phyloP scores from a whole-genome alignment of 148 eudicot genomes.

The Rhododendron henanense region DNA sequence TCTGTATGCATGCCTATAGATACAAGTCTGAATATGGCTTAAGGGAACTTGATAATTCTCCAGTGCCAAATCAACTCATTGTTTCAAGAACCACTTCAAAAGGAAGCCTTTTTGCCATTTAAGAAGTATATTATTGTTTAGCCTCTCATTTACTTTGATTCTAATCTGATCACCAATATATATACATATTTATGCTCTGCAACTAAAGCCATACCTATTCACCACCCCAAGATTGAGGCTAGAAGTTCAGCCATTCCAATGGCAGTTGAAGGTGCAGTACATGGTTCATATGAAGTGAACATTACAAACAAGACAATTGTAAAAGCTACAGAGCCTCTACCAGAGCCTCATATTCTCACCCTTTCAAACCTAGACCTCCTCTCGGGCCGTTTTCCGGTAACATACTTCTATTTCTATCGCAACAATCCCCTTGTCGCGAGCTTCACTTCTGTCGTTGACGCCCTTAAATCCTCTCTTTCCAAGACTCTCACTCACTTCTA shows the following conservation, averaged over 20 bases:
- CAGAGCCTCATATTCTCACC: constrained; percentile 18
- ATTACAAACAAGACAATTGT: constrained; percentile 23
- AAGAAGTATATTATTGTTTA: neutral
- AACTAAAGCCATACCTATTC: constrained; percentile 3
- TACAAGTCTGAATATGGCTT: neutral
- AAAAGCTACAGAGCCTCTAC: constrained; percentile 12
- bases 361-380: constrained; percentile 38
- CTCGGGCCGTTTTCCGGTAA: constrained; percentile 30
- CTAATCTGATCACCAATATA: neutral
- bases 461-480: constrained; percentile 25
- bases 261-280: constrained; percentile 9
- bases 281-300: constrained; percentile 13
- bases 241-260: neutral
- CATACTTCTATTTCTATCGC: constrained; percentile 32
- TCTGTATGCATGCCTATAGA: neutral
- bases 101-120: neutral
- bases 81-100: neutral
- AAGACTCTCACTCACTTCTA: constrained; percentile 25
- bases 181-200: neutral
- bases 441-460: neutral
- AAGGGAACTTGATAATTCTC: neutral
- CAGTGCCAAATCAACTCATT: neutral
- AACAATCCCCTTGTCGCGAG: neutral
- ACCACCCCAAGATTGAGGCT: neutral
- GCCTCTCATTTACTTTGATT: neutral